Evolutionary conservation across 768 basidiomycete species (phyloP).

Genomic region (Filobasidium floriforme): DNA sequence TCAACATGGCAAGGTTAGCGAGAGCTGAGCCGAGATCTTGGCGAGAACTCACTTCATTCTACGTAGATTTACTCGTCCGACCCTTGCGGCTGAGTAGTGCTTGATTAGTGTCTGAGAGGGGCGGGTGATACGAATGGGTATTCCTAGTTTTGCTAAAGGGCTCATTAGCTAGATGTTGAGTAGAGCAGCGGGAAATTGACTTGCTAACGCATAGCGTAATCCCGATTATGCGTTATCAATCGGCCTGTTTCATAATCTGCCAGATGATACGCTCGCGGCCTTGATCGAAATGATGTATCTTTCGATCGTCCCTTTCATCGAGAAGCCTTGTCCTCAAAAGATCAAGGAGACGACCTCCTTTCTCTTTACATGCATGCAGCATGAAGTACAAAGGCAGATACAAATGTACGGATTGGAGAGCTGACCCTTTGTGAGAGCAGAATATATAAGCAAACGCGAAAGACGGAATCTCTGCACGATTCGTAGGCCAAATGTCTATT

Average conservation of each 20-base stretch:
- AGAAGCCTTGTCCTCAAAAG: neutral
- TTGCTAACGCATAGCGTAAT: neutral
- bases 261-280: neutral
- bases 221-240: neutral
- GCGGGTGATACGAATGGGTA: no score
- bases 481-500: no score
- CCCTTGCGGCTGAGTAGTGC: no score
- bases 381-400: neutral
- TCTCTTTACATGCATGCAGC: neutral
- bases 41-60: constrained; percentile 6
- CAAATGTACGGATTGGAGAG: neutral
- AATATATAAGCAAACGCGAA: no score
- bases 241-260: neutral
- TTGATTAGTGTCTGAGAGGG: no score
- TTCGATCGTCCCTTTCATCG: neutral
- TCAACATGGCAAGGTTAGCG: neutral
- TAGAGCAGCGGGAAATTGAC: no score
- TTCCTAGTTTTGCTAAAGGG: no score
- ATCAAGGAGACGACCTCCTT: no score
- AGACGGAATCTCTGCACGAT: no score
- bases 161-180: no score
- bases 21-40: neutral
- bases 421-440: no score
- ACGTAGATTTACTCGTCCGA: neutral
- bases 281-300: neutral